Evolutionary conservation across 2,329 filamentous ascomycete genomes (phyloP), one percentile per base, ranked within the genome.

Genomic region (Fusarium avenaceum): DNA sequence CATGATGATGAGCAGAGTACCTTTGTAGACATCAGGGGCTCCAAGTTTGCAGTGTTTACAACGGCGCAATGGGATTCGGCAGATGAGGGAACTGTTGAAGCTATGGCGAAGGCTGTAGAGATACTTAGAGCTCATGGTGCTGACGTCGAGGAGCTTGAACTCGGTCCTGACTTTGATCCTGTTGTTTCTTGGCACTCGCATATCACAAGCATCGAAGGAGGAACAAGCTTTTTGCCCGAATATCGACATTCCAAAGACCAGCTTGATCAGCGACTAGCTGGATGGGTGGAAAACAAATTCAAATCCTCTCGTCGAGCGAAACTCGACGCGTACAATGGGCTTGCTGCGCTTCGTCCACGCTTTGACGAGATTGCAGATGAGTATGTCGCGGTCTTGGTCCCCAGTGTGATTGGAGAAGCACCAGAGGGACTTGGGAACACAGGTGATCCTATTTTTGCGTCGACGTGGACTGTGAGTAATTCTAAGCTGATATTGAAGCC

Each of bases 321-420:
- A 48, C 72, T 89, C 0, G 79, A 84, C 9, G 85, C 86, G 0
- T 71, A 86, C 42, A 88, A 91, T 65, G 78, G 79, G 1, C 81
- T 87, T 19, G 85, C 87, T 0, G 79, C 80, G 1, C 77, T 88
- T 17, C 77, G 89, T 30, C 86, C 87, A 0, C 78, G 81, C 19
- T 82, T 87, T 6, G 89, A 91, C 67, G 77, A 75, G 3, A 80
- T 90, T 6, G 81, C 83, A 0, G 75, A 76, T 1, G 72, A 76
- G 17, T 90, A 89, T 60, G 83, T 81, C 15, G 86, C 85, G 0
- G 79, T 90, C 0, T 67, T 91, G 11, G 84, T 83, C 0, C 88
- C 89, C 0, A 89, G 87, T 68, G 86, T 84, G 0, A 71, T 83
- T 0, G 89, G 88, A 55, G 88, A 89, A 67, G 89, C 89, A 0